Conservation (phyloP, 2,329 filamentous ascomycete species). For the Penicillium sp. region DNA sequence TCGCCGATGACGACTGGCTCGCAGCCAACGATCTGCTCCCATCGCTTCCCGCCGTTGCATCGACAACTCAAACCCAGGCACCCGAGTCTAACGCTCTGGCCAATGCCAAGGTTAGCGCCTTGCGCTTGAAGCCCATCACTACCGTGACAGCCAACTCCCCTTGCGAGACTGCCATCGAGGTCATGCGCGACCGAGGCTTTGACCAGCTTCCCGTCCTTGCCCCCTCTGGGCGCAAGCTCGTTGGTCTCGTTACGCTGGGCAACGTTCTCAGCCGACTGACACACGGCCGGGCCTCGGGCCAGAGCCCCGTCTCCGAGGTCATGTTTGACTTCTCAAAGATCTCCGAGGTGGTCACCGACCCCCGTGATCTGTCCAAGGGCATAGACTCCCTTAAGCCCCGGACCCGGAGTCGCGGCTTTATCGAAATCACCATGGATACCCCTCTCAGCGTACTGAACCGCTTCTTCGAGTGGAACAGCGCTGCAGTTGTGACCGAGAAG, state of each 20-base stretch:
- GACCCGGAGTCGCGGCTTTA: conserved; percentile 67
- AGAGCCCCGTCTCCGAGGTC: conserved; percentile 75
- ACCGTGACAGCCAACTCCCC: conserved; percentile 70
- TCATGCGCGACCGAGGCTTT: conserved; percentile 97
- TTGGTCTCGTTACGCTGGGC: conserved; percentile 90
- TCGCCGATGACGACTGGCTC: conserved; percentile 98
- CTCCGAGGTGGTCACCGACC: conserved; percentile 87
- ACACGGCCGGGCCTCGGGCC: conserved; percentile 71
- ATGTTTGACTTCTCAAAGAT: conserved; percentile 96
- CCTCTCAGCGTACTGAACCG: conserved; percentile 78
- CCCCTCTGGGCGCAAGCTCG: conserved; percentile 67
- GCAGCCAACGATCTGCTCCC: conserved; percentile 91
- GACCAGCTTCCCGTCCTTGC: conserved; percentile 92
- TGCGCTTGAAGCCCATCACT: conserved; percentile 90
- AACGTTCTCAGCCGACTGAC: conserved; percentile 92
- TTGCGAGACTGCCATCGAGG: conserved; percentile 89
- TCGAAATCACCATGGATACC: conserved; percentile 92
- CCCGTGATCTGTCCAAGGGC: conserved; percentile 59
- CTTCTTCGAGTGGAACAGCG: conserved; percentile 98
- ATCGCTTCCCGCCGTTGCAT: conserved; percentile 50
- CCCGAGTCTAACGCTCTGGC: conserved; percentile 66
- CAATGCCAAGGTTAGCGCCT: conserved; percentile 74
- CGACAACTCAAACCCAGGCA: conserved; percentile 29
- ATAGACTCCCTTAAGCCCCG: conserved; percentile 34
- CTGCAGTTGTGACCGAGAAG: conserved; percentile 86